phyloP scores from a whole-genome alignment of 768 basidiomycete species.

The Boletus sensibilis region DNA sequence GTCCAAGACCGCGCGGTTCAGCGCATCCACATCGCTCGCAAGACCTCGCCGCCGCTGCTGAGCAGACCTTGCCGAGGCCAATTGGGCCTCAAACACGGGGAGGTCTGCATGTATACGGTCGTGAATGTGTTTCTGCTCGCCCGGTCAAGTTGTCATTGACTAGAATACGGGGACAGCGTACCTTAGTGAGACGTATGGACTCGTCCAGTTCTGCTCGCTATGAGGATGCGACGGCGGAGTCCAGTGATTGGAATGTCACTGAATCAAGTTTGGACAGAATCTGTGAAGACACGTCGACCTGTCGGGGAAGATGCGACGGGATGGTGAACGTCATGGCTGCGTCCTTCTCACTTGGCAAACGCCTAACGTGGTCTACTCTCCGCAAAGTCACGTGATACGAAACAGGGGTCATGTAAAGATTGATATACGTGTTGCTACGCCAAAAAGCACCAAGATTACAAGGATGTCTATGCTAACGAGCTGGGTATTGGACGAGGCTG shows the following conservation, averaged over 20 bases:
- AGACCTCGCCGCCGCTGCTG: conserved; percentile 58
- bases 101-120: conserved; percentile 68
- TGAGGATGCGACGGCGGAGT: conserved; percentile 57
- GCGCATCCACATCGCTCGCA: conserved; percentile 48
- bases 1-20: conserved; percentile 52
- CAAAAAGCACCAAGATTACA: conserved; percentile 28
- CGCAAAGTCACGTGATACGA: conserved; percentile 20
- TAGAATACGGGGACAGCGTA: conserved; percentile 28
- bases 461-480: conserved; percentile 28
- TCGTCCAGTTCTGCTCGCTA: conserved; percentile 76
- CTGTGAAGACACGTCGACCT: conserved; percentile 67
- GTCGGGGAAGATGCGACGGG: conserved; percentile 71
- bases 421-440: conserved; percentile 20
- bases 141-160: conserved; percentile 3
- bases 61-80: conserved; percentile 60
- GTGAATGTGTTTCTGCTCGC: conserved; percentile 60
- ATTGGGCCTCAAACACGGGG: conserved; percentile 61
- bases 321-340: conserved; percentile 68
- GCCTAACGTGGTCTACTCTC: neutral
- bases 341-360: neutral
- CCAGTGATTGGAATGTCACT: conserved; percentile 55
- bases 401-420: neutral
- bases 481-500: conserved; percentile 23
- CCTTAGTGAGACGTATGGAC: conserved; percentile 71
- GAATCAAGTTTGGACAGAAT: conserved; percentile 71